Percentiles rank a stretch among this genome's conserved stretches.
Conservation (phyloP, 2,329 filamentous ascomycete genomes). For the Clonostachys solani region DNA sequence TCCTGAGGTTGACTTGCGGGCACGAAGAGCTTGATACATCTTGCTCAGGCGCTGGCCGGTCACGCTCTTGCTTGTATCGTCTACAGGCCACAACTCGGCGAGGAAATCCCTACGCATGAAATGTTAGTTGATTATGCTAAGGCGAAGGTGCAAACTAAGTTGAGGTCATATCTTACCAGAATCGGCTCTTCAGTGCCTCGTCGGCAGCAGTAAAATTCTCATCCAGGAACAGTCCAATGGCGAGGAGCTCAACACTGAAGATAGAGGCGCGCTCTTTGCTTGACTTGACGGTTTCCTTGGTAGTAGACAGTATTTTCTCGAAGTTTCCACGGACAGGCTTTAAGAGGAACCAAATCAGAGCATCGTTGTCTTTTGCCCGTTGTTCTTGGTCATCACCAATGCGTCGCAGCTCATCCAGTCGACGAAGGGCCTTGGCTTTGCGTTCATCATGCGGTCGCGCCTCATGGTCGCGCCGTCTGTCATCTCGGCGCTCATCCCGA, state of each 20-base stretch:
- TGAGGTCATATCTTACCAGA: conserved; percentile 38
- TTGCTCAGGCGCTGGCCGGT: conserved; percentile 37
- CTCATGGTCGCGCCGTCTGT: conserved; percentile 14
- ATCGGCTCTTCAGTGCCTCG: conserved; percentile 38
- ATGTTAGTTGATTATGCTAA: conserved; percentile 1
- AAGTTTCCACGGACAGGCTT: conserved; percentile 58
- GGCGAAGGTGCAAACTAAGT: not conserved
- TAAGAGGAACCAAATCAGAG: conserved; percentile 44
- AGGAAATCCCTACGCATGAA: conserved; percentile 33
- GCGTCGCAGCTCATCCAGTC: conserved; percentile 35
- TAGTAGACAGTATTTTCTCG: conserved; percentile 54
- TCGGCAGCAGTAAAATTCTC: conserved; percentile 34
- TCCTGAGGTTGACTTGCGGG: not conserved
- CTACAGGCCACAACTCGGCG: conserved; percentile 39
- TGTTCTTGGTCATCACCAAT: conserved; percentile 47
- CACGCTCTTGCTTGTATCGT: conserved; percentile 36
- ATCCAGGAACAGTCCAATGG: conserved; percentile 60
- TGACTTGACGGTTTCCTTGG: conserved; percentile 57
- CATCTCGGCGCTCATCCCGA: conserved; percentile 5
- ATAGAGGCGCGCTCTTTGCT: conserved; percentile 58
- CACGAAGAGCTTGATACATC: conserved; percentile 35
- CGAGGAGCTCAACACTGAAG: conserved; percentile 56
- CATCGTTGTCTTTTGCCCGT: conserved; percentile 37
- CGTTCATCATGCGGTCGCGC: conserved; percentile 30
- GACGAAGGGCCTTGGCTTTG: conserved; percentile 32